Percentiles rank a stretch among this genome's conserved stretches.
These are phyloP conservation scores for Neoboletus magnificus DNA, from an alignment of 768 basidiomycete species.

Conservation along the genomic window DNA sequence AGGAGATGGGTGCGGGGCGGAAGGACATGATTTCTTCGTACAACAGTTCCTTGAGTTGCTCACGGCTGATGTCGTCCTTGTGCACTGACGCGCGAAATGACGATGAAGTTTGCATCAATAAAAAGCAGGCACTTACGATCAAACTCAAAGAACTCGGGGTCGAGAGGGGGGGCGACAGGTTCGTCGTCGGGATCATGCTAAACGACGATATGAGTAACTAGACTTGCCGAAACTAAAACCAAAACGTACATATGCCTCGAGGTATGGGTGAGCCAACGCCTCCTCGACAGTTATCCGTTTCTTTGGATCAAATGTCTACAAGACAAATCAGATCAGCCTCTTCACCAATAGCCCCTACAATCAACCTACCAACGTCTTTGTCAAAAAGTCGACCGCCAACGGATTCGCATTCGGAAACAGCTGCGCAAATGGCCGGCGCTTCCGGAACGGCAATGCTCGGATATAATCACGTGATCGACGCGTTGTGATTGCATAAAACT, in stretches of 20 bases:
- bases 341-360: no score
- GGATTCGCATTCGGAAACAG: constrained; percentile 92
- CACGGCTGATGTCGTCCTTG: constrained; percentile 94
- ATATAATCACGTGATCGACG: constrained; percentile 92
- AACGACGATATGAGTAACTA: constrained; percentile 4
- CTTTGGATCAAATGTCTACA: constrained; percentile 93
- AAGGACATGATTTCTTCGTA: constrained; percentile 96
- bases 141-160: constrained; percentile 96
- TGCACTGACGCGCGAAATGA: constrained; percentile 50
- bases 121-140: constrained; percentile 57
- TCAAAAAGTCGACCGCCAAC: constrained; percentile 70
- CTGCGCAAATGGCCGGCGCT: constrained; percentile 74
- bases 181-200: constrained; percentile 97
- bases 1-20: constrained; percentile 58
- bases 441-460: constrained; percentile 90
- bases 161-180: constrained; percentile 91
- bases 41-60: constrained; percentile 90
- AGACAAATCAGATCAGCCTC: background rate
- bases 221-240: background rate
- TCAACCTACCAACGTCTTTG: constrained; percentile 69
- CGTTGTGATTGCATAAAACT: constrained; percentile 96
- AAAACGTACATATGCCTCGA: constrained; percentile 79
- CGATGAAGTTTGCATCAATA: background rate
- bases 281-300: constrained; percentile 94
- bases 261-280: constrained; percentile 90